These are phyloP conservation scores for Aspergillus campestris DNA, from an alignment of 495 filamentous ascomycete species.

Conservation along the genomic window DNA sequence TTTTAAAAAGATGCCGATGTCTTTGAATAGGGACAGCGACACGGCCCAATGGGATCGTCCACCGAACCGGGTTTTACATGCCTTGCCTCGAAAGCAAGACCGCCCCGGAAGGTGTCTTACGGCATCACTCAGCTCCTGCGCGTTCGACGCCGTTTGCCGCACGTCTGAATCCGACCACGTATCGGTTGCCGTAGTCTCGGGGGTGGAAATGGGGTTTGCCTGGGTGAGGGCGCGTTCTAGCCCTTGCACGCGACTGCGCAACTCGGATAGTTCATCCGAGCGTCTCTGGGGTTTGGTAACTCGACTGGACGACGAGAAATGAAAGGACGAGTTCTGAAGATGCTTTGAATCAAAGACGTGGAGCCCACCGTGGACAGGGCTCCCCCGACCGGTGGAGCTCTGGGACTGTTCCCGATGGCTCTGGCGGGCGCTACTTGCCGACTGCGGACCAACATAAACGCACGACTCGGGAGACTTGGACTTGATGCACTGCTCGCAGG, in stretches of 20 bases:
- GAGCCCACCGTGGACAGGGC: constrained; percentile 17
- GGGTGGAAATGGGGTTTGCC: constrained; percentile 16
- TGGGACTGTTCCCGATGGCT: constrained; percentile 11
- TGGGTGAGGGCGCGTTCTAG: constrained; percentile 24
- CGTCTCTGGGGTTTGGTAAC: constrained; percentile 21
- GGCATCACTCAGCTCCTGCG: constrained; percentile 23
- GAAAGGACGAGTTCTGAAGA: not conserved
- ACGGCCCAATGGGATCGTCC: constrained; percentile 39
- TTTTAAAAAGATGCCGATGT: constrained; percentile 36
- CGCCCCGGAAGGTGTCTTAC: constrained; percentile 22
- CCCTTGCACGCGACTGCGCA: constrained; percentile 21
- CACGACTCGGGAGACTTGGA: constrained; percentile 31
- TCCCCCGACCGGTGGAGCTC: constrained; percentile 8
- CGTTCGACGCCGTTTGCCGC: constrained; percentile 8
- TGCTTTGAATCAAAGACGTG: constrained; percentile 35
- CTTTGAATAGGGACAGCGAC: constrained; percentile 40
- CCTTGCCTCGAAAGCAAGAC: constrained; percentile 39
- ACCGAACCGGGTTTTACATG: constrained; percentile 40
- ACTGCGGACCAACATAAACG: constrained; percentile 23
- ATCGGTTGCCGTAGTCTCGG: constrained; percentile 22
- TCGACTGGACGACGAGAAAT: constrained; percentile 10
- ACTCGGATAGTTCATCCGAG: constrained; percentile 26
- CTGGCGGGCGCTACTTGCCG: constrained; percentile 7
- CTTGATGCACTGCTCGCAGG: constrained; percentile 58
- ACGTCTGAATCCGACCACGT: constrained; percentile 10